phyloP scores from a whole-genome alignment of 352 stramenopile species.

The Globisporangium abappressorium region DNA sequence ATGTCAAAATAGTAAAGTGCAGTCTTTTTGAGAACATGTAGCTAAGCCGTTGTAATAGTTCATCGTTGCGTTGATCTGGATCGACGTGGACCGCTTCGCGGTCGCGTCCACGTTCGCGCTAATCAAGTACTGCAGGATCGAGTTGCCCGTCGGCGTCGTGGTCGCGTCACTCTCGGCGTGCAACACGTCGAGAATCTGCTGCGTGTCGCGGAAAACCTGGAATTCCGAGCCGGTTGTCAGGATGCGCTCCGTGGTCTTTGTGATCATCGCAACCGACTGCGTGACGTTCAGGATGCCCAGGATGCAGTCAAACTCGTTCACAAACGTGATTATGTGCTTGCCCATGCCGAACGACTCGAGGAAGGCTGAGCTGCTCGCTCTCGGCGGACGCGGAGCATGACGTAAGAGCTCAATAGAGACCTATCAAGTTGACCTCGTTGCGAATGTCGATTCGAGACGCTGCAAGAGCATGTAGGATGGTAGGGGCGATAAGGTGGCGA shows the following conservation, averaged over 20 bases:
- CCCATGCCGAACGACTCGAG: conserved; percentile 46
- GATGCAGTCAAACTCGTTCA: conserved; percentile 88
- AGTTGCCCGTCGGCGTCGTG: conserved; percentile 64
- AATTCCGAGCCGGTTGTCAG: conserved; percentile 56
- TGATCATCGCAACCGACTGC: conserved; percentile 67
- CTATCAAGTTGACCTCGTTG: too few relatives aligned
- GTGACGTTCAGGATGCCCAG: conserved; percentile 80
- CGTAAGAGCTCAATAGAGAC: too few relatives aligned
- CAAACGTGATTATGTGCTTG: conserved; percentile 65
- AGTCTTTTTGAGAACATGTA: too few relatives aligned
- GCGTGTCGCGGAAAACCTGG: conserved; percentile 45
- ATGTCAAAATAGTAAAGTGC: too few relatives aligned
- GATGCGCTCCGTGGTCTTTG: conserved; percentile 82
- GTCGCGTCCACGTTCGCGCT: conserved; percentile 73
- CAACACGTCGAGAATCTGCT: conserved; percentile 37
- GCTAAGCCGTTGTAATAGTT: conserved; percentile 48
- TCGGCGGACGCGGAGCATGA: too few relatives aligned
- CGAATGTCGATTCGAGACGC: too few relatives aligned
- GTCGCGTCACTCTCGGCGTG: conserved; percentile 45
- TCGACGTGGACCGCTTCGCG: conserved; percentile 67
- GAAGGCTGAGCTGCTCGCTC: conserved; percentile 31
- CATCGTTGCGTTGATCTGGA: conserved; percentile 81
- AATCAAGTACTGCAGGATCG: conserved; percentile 82
- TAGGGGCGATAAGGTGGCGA: too few relatives aligned
- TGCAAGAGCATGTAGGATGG: too few relatives aligned